Percentiles rank a stretch among this genome's conserved stretches.
Conservation (phyloP, 2,329 filamentous ascomycete genomes). For the Apiospora sp. region DNA sequence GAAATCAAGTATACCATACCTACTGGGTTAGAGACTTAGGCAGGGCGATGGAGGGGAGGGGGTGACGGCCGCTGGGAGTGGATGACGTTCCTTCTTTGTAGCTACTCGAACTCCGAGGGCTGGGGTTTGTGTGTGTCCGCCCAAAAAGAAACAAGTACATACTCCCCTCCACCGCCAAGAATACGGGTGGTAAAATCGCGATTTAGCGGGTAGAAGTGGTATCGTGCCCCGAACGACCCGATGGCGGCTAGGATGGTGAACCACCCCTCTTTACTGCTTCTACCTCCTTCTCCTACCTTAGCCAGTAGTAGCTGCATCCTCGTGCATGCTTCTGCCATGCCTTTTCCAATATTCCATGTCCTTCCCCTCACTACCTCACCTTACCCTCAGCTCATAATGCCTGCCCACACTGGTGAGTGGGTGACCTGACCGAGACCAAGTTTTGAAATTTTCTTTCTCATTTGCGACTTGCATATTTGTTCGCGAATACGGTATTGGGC, state of each 20-base stretch:
- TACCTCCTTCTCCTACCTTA: not conserved
- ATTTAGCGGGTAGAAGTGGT: conserved; percentile 9
- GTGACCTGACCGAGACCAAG: conserved; percentile 1
- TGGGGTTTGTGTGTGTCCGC: not conserved
- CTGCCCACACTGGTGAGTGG: not conserved
- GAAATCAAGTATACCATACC: conserved; percentile 10
- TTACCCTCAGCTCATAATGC: conserved; percentile 14
- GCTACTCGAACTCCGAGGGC: conserved; percentile 2
- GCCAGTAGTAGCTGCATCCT: conserved; percentile 13
- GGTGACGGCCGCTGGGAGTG: not conserved
- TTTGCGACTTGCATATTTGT: not conserved
- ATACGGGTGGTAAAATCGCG: not conserved
- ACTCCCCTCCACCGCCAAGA: conserved; percentile 1
- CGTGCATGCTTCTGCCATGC: not conserved
- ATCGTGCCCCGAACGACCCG: conserved; percentile 14
- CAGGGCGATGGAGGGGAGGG: not conserved
- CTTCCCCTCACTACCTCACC: conserved; percentile 7
- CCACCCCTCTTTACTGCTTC: not conserved
- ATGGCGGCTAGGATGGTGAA: conserved; percentile 12
- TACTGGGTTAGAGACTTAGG: not conserved
- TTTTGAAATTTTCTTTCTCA: not conserved
- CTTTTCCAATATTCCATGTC: not conserved
- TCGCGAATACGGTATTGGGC: not conserved
- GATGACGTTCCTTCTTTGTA: conserved; percentile 21
- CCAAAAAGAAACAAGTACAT: not conserved